Evolutionary conservation across 331 rosid genomes (phyloP).

Genomic region (Quercus lobata): DNA sequence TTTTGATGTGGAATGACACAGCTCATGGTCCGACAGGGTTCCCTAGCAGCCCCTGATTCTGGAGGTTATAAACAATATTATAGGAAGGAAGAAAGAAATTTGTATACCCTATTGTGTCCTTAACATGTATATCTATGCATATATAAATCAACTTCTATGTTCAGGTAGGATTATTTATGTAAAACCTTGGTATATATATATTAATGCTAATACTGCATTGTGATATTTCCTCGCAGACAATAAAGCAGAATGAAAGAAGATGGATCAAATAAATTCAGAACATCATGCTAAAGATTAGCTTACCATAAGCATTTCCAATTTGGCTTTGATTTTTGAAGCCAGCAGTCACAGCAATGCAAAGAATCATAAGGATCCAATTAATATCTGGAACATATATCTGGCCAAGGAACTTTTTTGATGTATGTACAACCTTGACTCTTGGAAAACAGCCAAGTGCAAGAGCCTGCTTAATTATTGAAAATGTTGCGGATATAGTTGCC

Average conservation of each 20-base stretch:
- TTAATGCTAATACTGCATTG: background rate
- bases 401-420: slow-evolving; percentile 86
- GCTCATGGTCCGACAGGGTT: background rate
- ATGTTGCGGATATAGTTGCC: slow-evolving; percentile 94
- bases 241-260: background rate
- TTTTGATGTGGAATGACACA: too few species aligned
- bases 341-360: slow-evolving; percentile 95
- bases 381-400: slow-evolving; percentile 97
- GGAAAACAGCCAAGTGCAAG: slow-evolving; percentile 98
- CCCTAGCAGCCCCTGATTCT: background rate
- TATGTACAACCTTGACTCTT: slow-evolving; percentile 92
- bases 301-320: slow-evolving; percentile 99
- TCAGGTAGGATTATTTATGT: background rate
- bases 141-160: background rate
- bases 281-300: slow-evolving; percentile 19
- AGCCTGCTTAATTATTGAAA: slow-evolving; percentile 97
- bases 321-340: slow-evolving; percentile 92
- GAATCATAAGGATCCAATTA: slow-evolving; percentile 96
- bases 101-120: background rate
- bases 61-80: background rate
- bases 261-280: slow-evolving; percentile 1
- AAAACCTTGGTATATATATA: background rate
- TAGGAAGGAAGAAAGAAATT: background rate
- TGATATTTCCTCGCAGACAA: background rate
- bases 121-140: background rate